Evolutionary conservation across 116 monocot species (phyloP), one percentile per base, ranked within the genome.

Genomic region (Phalaenopsis hybrid): DNA sequence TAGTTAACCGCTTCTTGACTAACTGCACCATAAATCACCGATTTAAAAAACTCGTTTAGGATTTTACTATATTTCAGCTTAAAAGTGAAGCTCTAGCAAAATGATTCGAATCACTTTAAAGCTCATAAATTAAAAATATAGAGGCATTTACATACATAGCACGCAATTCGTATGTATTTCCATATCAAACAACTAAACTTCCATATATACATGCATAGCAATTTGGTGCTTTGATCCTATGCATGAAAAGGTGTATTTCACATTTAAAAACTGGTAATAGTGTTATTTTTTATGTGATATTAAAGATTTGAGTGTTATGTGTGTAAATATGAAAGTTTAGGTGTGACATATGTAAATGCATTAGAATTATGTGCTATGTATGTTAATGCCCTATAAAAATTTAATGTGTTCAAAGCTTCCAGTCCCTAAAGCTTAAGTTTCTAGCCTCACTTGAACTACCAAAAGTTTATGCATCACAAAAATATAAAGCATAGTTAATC

Each of bases 1-100:
- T 87, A 23, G 92, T 88, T 80, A 99, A 81, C 8, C 89, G 81
- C 79, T 89, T 95, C 81, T 94, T 99, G 57, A 92, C 94, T 48
- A 90, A 73, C 99, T 96, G 79, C 41, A 81, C 45, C 34, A 83
- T 44, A 82, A 58, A 79, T 61, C 17, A 33, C 11, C 55, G 17
- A 55, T 31, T 28, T 57, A 28, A 57, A 55, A 78, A 6, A 28
- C 46, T 15, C 12, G 16, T 18, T 23, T 55, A 23, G 51, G 6
- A 0, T 48, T 41, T 41, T 34, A 6, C 41, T 41, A 9, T 72
- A 37, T 72, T 28, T 41, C 16, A 72, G 41, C 41, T 34, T 72
- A 7, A 34, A 72, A 16, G 37, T 2, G 72, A 72, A 72, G 41
- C 16, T 72, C 4, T 34, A 5, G 4, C 41, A 72, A 72, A 72